phyloP scores from a whole-genome alignment of 345 rosid genomes.

The Excoecaria cochinchinensis region DNA sequence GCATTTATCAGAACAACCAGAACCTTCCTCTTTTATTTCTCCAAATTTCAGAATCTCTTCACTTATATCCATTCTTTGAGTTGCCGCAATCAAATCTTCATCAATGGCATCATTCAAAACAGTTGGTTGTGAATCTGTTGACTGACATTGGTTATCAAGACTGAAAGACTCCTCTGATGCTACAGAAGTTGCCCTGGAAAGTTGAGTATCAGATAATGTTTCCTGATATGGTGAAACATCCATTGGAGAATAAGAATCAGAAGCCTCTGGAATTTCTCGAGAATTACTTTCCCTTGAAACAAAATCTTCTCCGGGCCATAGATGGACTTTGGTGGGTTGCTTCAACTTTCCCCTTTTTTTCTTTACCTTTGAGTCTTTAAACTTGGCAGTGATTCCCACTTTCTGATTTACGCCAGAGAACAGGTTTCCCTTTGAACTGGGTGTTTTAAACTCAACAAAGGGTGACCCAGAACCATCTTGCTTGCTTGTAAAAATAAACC shows the following conservation, averaged over 20 bases:
- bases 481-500: constrained; percentile 38
- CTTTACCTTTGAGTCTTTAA: constrained; percentile 42
- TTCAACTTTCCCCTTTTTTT: constrained; percentile 63
- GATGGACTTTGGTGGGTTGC: constrained; percentile 55
- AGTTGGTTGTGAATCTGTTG: constrained; percentile 36
- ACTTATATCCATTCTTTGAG: constrained; percentile 64
- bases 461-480: constrained; percentile 28
- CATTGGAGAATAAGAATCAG: constrained; percentile 78
- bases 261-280: constrained; percentile 49
- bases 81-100: constrained; percentile 57
- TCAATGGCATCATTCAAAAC: constrained; percentile 43
- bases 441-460: constrained; percentile 57
- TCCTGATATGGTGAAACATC: constrained; percentile 76
- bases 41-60: constrained; percentile 29
- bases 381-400: constrained; percentile 59
- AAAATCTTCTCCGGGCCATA: constrained; percentile 50
- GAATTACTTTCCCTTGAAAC: constrained; percentile 40
- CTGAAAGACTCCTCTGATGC: constrained; percentile 56
- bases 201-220: constrained; percentile 34
- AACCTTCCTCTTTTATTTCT: constrained; percentile 37
- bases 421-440: constrained; percentile 39
- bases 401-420: constrained; percentile 48
- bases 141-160: constrained; percentile 31
- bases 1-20: constrained; percentile 31
- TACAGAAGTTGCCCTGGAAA: constrained; percentile 54